A percentile compares a stretch with the other conserved stretches of the same genome.
phyloP scores from a whole-genome alignment of 2,329 filamentous ascomycete genomes.

The Ophiosphaerella narmari region DNA sequence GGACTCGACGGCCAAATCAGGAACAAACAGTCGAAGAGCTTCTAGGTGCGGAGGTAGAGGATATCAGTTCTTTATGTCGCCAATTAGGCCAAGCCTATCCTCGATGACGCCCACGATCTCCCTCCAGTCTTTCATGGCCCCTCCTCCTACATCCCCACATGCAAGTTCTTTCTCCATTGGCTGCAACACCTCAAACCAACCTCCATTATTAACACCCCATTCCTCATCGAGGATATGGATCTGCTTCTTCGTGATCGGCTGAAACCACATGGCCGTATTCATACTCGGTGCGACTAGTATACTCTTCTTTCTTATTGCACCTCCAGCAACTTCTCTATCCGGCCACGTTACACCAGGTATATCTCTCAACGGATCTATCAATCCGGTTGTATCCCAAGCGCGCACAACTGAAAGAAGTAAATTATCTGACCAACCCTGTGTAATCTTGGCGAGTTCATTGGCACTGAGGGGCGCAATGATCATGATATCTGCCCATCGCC shows the following conservation, averaged over 20 bases:
- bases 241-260: slow-evolving; percentile 79
- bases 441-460: slow-evolving; percentile 84
- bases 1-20: too few relatives aligned
- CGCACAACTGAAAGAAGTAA: slow-evolving; percentile 74
- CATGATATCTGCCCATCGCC: slow-evolving; percentile 80
- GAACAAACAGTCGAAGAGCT: background rate
- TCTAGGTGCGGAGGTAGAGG: background rate
- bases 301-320: slow-evolving; percentile 52
- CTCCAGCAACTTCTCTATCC: slow-evolving; percentile 15
- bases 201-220: slow-evolving; percentile 63
- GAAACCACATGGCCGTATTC: slow-evolving; percentile 90
- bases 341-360: slow-evolving; percentile 30
- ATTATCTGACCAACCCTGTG: slow-evolving; percentile 76
- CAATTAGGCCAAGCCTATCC: slow-evolving; percentile 32
- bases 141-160: slow-evolving; percentile 81
- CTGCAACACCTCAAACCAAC: slow-evolving; percentile 70
- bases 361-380: slow-evolving; percentile 37
- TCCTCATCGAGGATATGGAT: slow-evolving; percentile 71
- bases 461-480: slow-evolving; percentile 81
- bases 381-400: slow-evolving; percentile 76
- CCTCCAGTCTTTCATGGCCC: slow-evolving; percentile 82
- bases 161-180: slow-evolving; percentile 79
- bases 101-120: slow-evolving; percentile 72
- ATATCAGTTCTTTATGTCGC: background rate
- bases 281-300: slow-evolving; percentile 82